A percentile compares a stretch with the other conserved stretches of the same genome.
Evolutionary conservation across 768 basidiomycete genomes (phyloP).

Genomic region (Phlegmacium glaucopus): DNA sequence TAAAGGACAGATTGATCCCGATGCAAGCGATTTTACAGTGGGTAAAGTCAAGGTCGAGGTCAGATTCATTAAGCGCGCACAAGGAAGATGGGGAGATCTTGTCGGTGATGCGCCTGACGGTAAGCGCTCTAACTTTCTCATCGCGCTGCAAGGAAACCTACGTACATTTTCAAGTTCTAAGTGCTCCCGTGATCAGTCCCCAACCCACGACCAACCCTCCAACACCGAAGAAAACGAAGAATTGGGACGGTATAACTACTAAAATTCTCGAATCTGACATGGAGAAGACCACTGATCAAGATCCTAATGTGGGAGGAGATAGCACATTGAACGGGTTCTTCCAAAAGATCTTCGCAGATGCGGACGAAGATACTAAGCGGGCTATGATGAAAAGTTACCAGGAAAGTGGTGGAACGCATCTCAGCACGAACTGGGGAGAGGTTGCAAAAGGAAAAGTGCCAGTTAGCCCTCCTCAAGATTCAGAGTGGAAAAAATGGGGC

Average conservation of each 20-base stretch:
- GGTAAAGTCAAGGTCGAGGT: slow-evolving; percentile 90
- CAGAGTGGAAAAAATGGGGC: slow-evolving; percentile 82
- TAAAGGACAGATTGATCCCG: slow-evolving; percentile 73
- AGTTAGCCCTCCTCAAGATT: slow-evolving; percentile 80
- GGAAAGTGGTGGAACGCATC: slow-evolving; percentile 92
- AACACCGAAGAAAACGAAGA: slow-evolving; percentile 53
- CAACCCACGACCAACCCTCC: slow-evolving; percentile 28
- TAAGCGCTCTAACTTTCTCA: slow-evolving; percentile 32
- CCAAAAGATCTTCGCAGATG: slow-evolving; percentile 86
- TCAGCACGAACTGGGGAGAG: slow-evolving; percentile 96
- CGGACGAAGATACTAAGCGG: slow-evolving; percentile 85
- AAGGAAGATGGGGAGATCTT: slow-evolving; percentile 72
- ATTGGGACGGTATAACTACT: slow-evolving; percentile 86
- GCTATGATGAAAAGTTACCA: slow-evolving; percentile 99
- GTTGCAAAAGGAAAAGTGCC: slow-evolving; percentile 68
- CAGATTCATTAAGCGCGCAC: slow-evolving; percentile 62
- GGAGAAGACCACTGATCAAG: slow-evolving; percentile 65
- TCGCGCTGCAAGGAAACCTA: slow-evolving; percentile 2
- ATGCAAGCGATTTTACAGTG: slow-evolving; percentile 59
- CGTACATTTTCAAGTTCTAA: slow-evolving; percentile 13
- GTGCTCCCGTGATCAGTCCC: slow-evolving; percentile 30
- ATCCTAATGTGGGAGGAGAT: slow-evolving; percentile 90
- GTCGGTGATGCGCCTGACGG: slow-evolving; percentile 76
- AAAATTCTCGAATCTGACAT: slow-evolving; percentile 67
- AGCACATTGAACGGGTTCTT: slow-evolving; percentile 83